Conservation (phyloP, 1,284 basidiomycete species). For the Paramarasmius palmivorus region DNA sequence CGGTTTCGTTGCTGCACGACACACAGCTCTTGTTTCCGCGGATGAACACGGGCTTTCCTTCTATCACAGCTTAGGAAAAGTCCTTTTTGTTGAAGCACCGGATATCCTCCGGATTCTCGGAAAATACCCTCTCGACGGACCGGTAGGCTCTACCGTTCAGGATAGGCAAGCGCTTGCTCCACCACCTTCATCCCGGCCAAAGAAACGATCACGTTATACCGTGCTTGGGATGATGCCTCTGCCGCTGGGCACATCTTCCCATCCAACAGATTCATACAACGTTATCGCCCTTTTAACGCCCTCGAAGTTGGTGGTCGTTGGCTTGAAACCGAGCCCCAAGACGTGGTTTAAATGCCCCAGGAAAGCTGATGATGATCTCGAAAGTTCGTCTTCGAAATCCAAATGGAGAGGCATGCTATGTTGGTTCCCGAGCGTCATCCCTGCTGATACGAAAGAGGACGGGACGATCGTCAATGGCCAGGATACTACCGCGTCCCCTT, state of each 20-base stretch:
- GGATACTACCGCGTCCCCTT: constrained; percentile 17
- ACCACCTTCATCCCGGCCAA: constrained; percentile 32
- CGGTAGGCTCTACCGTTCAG: background rate
- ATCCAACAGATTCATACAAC: constrained; percentile 83
- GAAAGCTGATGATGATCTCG: constrained; percentile 45
- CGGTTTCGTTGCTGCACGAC: constrained; percentile 90
- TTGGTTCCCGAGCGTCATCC: constrained; percentile 73
- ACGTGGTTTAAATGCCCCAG: constrained; percentile 90
- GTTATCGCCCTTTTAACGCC: constrained; percentile 89
- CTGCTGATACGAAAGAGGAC: constrained; percentile 20
- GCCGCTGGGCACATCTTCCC: constrained; percentile 76
- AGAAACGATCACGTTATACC: constrained; percentile 51
- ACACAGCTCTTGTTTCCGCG: constrained; percentile 91
- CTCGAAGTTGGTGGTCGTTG: constrained; percentile 90
- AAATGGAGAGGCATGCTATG: constrained; percentile 64
- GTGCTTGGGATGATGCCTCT: constrained; percentile 82
- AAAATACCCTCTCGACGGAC: constrained; percentile 73
- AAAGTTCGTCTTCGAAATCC: constrained; percentile 37
- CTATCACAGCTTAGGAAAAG: constrained; percentile 93
- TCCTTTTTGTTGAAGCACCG: constrained; percentile 93
- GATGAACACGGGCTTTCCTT: constrained; percentile 93
- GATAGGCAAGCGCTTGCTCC: background rate
- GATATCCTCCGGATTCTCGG: constrained; percentile 95
- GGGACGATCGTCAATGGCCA: constrained; percentile 30
- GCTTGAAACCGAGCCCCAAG: constrained; percentile 87